Conservation (phyloP, 805 yeast species). For the Starmerella roubikii region DNA sequence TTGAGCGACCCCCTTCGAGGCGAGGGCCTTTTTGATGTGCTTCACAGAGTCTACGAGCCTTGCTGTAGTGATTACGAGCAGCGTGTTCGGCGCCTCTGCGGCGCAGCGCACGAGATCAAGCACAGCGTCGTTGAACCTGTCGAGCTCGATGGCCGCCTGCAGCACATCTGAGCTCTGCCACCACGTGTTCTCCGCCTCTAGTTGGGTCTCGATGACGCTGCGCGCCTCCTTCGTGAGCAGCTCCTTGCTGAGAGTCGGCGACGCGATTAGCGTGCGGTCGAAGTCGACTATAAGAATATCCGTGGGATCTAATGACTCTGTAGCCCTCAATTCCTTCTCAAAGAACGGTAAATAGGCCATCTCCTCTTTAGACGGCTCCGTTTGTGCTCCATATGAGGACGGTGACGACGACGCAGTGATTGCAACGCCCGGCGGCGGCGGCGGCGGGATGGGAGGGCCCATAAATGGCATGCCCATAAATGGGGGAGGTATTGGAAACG, state of each 20-base stretch:
- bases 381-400: no score
- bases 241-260: constrained; percentile 11
- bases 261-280: constrained; percentile 16
- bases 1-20: constrained; percentile 6
- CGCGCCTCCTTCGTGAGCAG: constrained; percentile 12
- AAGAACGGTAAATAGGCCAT: constrained; percentile 12
- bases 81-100: neutral
- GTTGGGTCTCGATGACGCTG: constrained; percentile 8
- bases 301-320: constrained; percentile 1
- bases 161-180: constrained; percentile 13
- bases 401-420: no score
- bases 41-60: constrained; percentile 6
- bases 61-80: constrained; percentile 17
- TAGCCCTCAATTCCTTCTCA: constrained; percentile 2
- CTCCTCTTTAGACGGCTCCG: constrained; percentile 2
- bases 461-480: no score
- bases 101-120: constrained; percentile 12
- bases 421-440: no score
- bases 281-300: constrained; percentile 19
- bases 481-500: no score
- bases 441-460: no score
- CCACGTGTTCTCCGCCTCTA: constrained; percentile 12
- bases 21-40: constrained; percentile 10
- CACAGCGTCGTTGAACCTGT: constrained; percentile 15
- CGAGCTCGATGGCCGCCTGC: constrained; percentile 7